Evolutionary conservation across 805 yeast species (phyloP).

Genomic region (Yarrowia alimentaria): DNA sequence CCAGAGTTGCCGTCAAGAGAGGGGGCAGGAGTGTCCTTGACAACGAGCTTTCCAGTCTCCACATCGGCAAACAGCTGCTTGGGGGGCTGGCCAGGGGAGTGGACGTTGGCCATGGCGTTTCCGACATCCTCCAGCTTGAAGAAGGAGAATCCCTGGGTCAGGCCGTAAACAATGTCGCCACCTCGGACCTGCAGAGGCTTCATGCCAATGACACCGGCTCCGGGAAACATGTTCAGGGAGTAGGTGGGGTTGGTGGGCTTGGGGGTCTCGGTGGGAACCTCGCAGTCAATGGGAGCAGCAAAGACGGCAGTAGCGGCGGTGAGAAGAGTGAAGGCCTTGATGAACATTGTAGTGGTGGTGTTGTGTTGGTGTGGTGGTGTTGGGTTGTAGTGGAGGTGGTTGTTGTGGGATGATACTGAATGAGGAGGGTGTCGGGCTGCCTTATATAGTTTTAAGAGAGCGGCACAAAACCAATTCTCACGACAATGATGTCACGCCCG

Average conservation of each 20-base stretch:
- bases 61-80: neutral
- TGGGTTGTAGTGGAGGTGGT: too few species aligned
- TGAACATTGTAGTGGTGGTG: neutral
- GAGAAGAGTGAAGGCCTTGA: neutral
- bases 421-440: too few species aligned
- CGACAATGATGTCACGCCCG: too few species aligned
- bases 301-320: neutral
- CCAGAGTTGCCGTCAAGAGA: neutral
- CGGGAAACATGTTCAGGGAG: neutral
- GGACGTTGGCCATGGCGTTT: neutral
- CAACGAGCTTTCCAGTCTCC: neutral
- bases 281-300: neutral
- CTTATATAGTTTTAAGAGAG: too few species aligned
- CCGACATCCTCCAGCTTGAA: conserved; percentile 6
- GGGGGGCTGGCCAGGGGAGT: neutral
- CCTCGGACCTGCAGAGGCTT: neutral
- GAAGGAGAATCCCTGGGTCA: neutral
- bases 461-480: too few species aligned
- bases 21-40: neutral
- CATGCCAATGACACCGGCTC: neutral
- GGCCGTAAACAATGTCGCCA: neutral
- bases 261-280: too few species aligned
- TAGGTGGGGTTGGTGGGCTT: too few species aligned
- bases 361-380: neutral
- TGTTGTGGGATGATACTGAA: too few species aligned